Percentiles rank a stretch among this genome's conserved stretches.
These are phyloP conservation scores for Cordia subcordata DNA, from an alignment of 257 asterid species.

Conservation along the genomic window DNA sequence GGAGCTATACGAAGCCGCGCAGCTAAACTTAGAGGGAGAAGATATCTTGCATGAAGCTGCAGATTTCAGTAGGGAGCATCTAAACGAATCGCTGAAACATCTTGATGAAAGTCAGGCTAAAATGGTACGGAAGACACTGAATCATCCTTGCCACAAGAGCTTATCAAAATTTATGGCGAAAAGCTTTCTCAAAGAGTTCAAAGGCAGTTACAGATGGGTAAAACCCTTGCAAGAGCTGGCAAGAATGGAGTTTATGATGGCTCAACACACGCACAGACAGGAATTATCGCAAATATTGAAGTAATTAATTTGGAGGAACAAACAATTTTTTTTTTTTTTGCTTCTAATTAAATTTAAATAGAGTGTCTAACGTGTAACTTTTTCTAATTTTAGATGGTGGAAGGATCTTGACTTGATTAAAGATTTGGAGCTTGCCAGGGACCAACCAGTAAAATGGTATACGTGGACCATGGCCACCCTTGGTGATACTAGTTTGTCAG, in stretches of 20 bases:
- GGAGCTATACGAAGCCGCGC: constrained; percentile 47
- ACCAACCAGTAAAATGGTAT: constrained; percentile 38
- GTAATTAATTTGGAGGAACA: constrained; percentile 14
- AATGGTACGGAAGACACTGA: constrained; percentile 18
- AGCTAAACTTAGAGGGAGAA: constrained; percentile 39
- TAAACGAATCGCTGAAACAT: not conserved
- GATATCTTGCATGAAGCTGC: constrained; percentile 41
- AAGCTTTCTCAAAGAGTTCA: constrained; percentile 4
- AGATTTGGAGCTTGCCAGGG: constrained; percentile 31
- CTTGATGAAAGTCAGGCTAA: not conserved
- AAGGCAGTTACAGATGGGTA: constrained; percentile 17
- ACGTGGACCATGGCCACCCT: constrained; percentile 26
- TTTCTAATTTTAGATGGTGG: constrained; percentile 43
- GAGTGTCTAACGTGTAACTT: no score
- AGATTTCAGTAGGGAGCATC: constrained; percentile 22
- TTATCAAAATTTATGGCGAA: constrained; percentile 16
- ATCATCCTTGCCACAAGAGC: constrained; percentile 41
- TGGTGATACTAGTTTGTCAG: constrained; percentile 17
- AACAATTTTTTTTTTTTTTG: no score
- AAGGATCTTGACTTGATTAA: constrained; percentile 19
- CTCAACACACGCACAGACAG: constrained; percentile 13
- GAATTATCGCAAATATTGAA: constrained; percentile 32
- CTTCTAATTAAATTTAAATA: no score
- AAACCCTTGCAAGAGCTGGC: constrained; percentile 29
- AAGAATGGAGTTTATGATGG: constrained; percentile 11